These are phyloP conservation scores for Aspergillus funiculosus DNA, from an alignment of 495 filamentous ascomycete genomes.

Conservation along the genomic window DNA sequence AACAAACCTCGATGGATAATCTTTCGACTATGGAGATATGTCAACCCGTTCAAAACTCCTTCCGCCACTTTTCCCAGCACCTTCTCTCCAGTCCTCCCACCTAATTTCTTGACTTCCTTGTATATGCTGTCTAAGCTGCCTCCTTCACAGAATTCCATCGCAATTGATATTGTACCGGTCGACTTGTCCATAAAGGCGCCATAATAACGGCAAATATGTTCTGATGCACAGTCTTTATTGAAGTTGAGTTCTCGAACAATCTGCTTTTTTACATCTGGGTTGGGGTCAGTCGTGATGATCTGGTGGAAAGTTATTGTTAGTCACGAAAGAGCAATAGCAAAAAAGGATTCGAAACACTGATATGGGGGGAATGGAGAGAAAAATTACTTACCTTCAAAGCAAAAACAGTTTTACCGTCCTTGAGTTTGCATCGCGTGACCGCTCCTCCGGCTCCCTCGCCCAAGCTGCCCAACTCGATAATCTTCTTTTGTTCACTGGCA, in stretches of 20 bases:
- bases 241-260: constrained; percentile 92
- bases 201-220: constrained; percentile 95
- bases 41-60: constrained; percentile 87
- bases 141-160: constrained; percentile 98
- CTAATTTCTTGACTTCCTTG: constrained; percentile 90
- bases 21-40: constrained; percentile 91
- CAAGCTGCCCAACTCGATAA: constrained; percentile 80
- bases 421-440: constrained; percentile 83
- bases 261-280: constrained; percentile 95
- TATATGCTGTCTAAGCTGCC: constrained; percentile 94
- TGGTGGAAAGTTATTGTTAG: constrained; percentile 31
- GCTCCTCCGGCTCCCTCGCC: constrained; percentile 96
- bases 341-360: too few relatives aligned
- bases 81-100: constrained; percentile 93
- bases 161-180: constrained; percentile 91
- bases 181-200: constrained; percentile 92
- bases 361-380: not conserved
- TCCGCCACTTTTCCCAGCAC: constrained; percentile 97
- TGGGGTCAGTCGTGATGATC: constrained; percentile 97
- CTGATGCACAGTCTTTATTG: constrained; percentile 92
- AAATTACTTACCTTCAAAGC: constrained; percentile 79
- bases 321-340: too few relatives aligned
- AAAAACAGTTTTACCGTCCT: constrained; percentile 89
- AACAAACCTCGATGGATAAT: constrained; percentile 82
- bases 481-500: constrained; percentile 79